phyloP scores from a whole-genome alignment of 768 basidiomycete genomes.

The Cystobasidium onofrii region DNA sequence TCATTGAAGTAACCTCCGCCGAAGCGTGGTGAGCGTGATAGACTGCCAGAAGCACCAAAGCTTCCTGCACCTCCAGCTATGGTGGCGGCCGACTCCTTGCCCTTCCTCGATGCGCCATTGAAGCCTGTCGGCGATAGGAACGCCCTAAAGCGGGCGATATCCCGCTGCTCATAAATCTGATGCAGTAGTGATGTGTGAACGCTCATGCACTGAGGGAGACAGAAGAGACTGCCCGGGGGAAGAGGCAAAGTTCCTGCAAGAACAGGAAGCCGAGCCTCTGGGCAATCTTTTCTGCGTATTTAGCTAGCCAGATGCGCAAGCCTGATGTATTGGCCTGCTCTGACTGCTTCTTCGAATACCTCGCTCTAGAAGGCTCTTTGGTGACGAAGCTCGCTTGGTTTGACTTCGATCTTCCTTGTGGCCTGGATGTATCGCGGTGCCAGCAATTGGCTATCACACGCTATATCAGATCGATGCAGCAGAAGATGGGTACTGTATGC shows the following conservation, averaged over 20 bases:
- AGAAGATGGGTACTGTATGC: no score
- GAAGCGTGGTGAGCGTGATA: neutral
- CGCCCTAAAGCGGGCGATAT: conserved; percentile 20
- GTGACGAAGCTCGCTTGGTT: neutral
- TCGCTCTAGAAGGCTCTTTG: neutral
- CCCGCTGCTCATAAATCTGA: conserved; percentile 28
- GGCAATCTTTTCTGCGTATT: neutral
- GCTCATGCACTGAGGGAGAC: conserved; percentile 25
- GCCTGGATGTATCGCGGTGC: neutral
- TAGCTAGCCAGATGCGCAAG: neutral
- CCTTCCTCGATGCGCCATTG: neutral
- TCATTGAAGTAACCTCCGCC: conserved; percentile 1
- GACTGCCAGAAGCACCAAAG: neutral
- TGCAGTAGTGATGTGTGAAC: conserved; percentile 8
- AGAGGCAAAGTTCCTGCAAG: conserved; percentile 7
- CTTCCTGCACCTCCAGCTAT: neutral
- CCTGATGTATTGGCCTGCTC: neutral
- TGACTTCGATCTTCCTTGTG: neutral
- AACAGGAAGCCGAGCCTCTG: neutral
- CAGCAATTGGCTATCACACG: neutral
- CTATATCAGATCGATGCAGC: no score
- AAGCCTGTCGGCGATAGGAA: conserved; percentile 9
- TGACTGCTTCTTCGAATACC: neutral
- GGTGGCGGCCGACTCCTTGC: conserved; percentile 11
- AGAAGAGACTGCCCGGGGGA: neutral